Conservation (phyloP, 768 basidiomycete genomes). For the Hypholoma sublateritium region DNA sequence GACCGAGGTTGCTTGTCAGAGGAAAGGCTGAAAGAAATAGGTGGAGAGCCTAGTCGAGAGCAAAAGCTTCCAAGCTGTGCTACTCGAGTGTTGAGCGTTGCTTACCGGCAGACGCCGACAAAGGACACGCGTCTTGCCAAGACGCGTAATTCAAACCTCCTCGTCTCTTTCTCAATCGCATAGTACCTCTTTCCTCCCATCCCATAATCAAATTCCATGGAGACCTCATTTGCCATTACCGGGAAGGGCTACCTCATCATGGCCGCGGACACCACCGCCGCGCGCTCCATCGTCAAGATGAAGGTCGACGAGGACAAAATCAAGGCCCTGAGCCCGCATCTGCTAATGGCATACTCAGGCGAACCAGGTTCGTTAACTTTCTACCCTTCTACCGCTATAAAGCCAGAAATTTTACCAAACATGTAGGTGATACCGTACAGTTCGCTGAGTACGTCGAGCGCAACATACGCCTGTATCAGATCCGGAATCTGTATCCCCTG, state of each 20-base stretch:
- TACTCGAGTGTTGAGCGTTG: too few species aligned
- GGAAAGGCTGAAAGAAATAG: too few species aligned
- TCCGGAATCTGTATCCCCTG: constrained; percentile 87
- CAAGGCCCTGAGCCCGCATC: constrained; percentile 84
- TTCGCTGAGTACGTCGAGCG: constrained; percentile 97
- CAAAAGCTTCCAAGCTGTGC: too few species aligned
- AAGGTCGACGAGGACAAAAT: constrained; percentile 97
- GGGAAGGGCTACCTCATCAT: constrained; percentile 94
- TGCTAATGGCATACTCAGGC: constrained; percentile 94
- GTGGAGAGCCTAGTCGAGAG: too few species aligned
- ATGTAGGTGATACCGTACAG: constrained; percentile 88
- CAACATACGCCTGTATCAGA: constrained; percentile 94
- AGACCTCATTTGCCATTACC: constrained; percentile 86
- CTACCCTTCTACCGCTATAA: background rate
- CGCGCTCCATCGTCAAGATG: constrained; percentile 96
- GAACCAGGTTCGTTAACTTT: constrained; percentile 67
- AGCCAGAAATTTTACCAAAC: background rate
- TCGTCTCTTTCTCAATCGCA: background rate
- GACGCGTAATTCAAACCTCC: constrained; percentile 8
- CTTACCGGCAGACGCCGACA: constrained; percentile 5
- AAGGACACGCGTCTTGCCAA: constrained; percentile 5
- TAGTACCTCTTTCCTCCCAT: background rate
- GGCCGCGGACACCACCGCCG: constrained; percentile 87
- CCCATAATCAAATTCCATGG: constrained; percentile 51
- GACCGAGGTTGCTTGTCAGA: too few species aligned